Evolutionary conservation across 441 rosid species (phyloP).

Genomic region (Lepidium campestre): DNA sequence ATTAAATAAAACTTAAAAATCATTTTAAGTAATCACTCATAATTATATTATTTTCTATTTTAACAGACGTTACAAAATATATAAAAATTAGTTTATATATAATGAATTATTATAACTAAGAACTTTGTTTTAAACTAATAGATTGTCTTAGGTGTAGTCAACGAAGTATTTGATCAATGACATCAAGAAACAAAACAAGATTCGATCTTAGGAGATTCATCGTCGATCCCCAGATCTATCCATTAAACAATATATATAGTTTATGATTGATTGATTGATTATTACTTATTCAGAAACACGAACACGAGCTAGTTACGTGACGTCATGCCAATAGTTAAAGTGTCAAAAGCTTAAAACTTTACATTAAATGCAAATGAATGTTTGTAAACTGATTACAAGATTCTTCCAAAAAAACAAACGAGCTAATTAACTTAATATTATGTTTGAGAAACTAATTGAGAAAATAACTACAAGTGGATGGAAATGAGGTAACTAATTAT

Average conservation of each 20-base stretch:
- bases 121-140: no score
- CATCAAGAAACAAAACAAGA: background rate
- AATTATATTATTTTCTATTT: no score
- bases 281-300: background rate
- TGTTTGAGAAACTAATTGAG: no score
- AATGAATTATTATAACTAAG: no score
- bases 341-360: background rate
- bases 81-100: no score
- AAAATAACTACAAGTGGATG: no score
- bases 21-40: no score
- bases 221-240: background rate
- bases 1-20: no score
- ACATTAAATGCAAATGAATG: constrained; percentile 1
- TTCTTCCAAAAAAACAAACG: background rate
- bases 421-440: no score
- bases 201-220: constrained; percentile 1
- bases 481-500: no score
- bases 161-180: background rate
- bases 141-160: background rate
- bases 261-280: background rate
- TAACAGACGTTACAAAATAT: no score
- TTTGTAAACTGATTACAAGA: background rate
- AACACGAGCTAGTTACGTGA: background rate
- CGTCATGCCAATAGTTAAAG: background rate
- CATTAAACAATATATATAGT: background rate